Conservation (phyloP, 306 rosid genomes). For the Inga oerstediana region DNA sequence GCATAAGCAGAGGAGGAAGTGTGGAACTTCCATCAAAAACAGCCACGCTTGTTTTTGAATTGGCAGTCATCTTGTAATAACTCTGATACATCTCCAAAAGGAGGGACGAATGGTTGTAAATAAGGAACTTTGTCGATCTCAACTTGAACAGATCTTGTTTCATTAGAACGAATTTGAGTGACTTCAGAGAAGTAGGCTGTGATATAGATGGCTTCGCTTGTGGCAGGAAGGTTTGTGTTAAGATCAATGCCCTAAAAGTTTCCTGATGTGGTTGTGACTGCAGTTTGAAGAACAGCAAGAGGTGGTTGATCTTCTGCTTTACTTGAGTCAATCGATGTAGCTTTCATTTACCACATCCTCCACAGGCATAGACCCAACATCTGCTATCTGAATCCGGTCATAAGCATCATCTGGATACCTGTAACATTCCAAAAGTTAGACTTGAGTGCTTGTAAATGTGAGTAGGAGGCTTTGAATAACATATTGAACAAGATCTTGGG, state of each 20-base stretch:
- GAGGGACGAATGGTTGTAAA: slow-evolving; percentile 27
- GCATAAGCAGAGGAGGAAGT: slow-evolving; percentile 41
- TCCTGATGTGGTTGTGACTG: background rate
- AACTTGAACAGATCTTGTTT: slow-evolving; percentile 23
- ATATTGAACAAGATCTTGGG: too few species aligned
- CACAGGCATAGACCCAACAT: background rate
- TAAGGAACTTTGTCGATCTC: background rate
- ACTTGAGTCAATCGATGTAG: background rate
- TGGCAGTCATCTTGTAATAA: slow-evolving; percentile 10
- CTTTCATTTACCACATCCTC: background rate
- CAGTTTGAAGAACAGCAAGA: slow-evolving; percentile 20
- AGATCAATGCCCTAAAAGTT: background rate
- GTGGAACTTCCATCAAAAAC: background rate
- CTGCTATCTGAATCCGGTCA: slow-evolving; percentile 32
- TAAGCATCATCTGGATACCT: background rate
- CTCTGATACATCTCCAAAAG: slow-evolving; percentile 11
- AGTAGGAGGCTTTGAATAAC: too few species aligned
- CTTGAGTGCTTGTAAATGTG: too few species aligned
- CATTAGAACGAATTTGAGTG: background rate
- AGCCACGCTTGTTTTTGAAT: background rate
- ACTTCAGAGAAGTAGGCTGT: slow-evolving; percentile 45
- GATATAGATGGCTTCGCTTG: slow-evolving; percentile 1
- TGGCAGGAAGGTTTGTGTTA: background rate
- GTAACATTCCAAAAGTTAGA: too few species aligned
- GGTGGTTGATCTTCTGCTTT: slow-evolving; percentile 41